phyloP scores from a whole-genome alignment of 2,329 filamentous ascomycete species.

The Davidsoniella neocaledoniae region DNA sequence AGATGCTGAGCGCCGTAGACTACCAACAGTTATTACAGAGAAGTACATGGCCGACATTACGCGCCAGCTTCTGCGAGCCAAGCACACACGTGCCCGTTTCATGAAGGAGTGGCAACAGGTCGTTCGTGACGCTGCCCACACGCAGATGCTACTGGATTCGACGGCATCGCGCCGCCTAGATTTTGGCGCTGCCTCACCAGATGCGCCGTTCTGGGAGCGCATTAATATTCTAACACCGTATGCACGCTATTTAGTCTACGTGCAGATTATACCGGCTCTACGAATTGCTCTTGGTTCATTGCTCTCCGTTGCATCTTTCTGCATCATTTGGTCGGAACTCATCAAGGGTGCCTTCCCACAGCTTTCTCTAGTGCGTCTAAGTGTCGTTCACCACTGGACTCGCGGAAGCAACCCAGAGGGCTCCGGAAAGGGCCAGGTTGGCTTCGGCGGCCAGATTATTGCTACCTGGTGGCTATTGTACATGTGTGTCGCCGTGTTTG shows the following conservation, averaged over 20 bases:
- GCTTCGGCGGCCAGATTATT: constrained; percentile 71
- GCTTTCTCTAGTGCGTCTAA: constrained; percentile 51
- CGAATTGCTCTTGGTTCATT: constrained; percentile 49
- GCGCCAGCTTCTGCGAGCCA: constrained; percentile 61
- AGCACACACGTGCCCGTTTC: constrained; percentile 70
- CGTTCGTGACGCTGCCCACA: constrained; percentile 54
- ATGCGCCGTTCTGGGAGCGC: constrained; percentile 36
- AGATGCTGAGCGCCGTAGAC: constrained; percentile 24
- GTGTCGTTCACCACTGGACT: constrained; percentile 58
- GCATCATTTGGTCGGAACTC: constrained; percentile 85
- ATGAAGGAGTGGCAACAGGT: constrained; percentile 72
- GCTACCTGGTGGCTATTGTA: constrained; percentile 83
- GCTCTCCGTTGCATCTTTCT: constrained; percentile 58
- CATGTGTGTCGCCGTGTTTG: constrained; percentile 83
- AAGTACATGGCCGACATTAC: constrained; percentile 86
- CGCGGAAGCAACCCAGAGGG: constrained; percentile 20
- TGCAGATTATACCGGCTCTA: constrained; percentile 52
- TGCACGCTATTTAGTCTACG: constrained; percentile 63
- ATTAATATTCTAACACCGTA: constrained; percentile 57
- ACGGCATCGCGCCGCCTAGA: constrained; percentile 64
- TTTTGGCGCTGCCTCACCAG: constrained; percentile 44
- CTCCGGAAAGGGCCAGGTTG: constrained; percentile 51
- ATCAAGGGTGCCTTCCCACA: constrained; percentile 66
- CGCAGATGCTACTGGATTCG: constrained; percentile 72
- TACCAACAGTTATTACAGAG: constrained; percentile 78